A percentile compares a stretch with the other conserved stretches of the same genome.
Conservation (phyloP, 2,329 filamentous ascomycete species). For the Aphanoascus verrucosus region DNA sequence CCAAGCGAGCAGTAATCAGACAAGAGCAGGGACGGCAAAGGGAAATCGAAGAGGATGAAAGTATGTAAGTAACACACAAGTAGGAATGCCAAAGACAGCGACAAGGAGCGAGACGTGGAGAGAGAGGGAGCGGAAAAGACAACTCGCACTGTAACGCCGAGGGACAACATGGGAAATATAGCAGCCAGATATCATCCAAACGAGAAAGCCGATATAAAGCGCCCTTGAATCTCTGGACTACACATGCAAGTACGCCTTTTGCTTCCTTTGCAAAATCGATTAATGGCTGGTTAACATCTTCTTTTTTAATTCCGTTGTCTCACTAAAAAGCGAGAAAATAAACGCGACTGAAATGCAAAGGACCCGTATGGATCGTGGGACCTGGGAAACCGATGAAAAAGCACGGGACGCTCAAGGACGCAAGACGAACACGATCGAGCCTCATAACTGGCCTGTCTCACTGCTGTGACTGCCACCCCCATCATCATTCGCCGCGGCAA, state of each 20-base stretch:
- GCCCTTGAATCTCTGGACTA: conserved; percentile 1
- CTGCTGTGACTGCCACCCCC: neutral
- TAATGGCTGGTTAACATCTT: neutral
- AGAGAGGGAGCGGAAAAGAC: neutral
- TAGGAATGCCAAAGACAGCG: conserved; percentile 5
- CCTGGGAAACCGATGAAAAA: neutral
- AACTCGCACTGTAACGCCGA: neutral
- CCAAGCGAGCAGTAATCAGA: conserved; percentile 2
- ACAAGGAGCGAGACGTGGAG: neutral
- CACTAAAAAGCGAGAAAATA: neutral
- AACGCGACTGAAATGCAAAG: neutral
- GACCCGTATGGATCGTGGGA: neutral
- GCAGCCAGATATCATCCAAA: conserved; percentile 8
- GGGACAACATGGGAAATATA: neutral
- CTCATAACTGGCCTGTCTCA: neutral
- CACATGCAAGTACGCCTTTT: conserved; percentile 7
- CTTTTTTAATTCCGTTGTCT: neutral
- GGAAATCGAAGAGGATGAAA: neutral
- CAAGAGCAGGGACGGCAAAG: neutral
- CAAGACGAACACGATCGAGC: neutral
- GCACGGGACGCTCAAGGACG: neutral
- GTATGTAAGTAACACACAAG: conserved; percentile 8
- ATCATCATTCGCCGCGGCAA: neutral
- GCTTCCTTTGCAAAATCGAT: neutral
- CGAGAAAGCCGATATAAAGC: conserved; percentile 2